phyloP scores from a whole-genome alignment of 805 yeast genomes.

The Ogataea dorogensis region DNA sequence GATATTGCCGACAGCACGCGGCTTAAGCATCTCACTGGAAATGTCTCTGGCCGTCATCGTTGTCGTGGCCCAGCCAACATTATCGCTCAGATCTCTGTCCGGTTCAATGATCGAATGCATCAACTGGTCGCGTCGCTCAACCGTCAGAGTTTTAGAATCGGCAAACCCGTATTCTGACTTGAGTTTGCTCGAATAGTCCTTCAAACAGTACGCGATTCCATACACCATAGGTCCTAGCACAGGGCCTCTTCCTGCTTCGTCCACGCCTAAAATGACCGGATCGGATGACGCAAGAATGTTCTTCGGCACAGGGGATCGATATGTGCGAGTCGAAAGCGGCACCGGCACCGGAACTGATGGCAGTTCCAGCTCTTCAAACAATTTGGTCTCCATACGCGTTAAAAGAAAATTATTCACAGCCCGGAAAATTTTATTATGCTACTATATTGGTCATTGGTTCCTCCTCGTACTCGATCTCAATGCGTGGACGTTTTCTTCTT shows the following conservation, averaged over 20 bases:
- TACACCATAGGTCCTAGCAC: conserved; percentile 98
- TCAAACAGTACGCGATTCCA: conserved; percentile 76
- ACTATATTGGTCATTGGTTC: conserved; percentile 35
- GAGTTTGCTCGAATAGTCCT: conserved; percentile 47
- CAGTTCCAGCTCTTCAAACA: conserved; percentile 9
- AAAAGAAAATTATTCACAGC: conserved; percentile 2
- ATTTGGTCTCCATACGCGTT: conserved; percentile 12
- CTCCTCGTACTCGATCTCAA: conserved; percentile 80
- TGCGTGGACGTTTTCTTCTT: conserved; percentile 50
- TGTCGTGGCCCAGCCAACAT: conserved; percentile 87
- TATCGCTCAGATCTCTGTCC: conserved; percentile 49
- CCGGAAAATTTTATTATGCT: conserved; percentile 2
- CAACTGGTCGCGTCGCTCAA: conserved; percentile 60
- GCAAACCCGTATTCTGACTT: conserved; percentile 72
- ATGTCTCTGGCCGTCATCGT: conserved; percentile 86
- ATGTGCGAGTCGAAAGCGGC: conserved; percentile 45
- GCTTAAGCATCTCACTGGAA: conserved; percentile 81
- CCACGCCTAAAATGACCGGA: conserved; percentile 77
- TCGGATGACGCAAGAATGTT: conserved; percentile 32
- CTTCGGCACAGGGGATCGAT: conserved; percentile 49
- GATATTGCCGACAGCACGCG: conserved; percentile 53
- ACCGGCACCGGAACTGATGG: conserved; percentile 36
- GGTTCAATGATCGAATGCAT: conserved; percentile 47
- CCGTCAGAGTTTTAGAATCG: conserved; percentile 87
- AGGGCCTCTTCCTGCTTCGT: conserved; percentile 99